phyloP scores from a whole-genome alignment of 2,329 filamentous ascomycete genomes.

The Cordyceps farinosa region DNA sequence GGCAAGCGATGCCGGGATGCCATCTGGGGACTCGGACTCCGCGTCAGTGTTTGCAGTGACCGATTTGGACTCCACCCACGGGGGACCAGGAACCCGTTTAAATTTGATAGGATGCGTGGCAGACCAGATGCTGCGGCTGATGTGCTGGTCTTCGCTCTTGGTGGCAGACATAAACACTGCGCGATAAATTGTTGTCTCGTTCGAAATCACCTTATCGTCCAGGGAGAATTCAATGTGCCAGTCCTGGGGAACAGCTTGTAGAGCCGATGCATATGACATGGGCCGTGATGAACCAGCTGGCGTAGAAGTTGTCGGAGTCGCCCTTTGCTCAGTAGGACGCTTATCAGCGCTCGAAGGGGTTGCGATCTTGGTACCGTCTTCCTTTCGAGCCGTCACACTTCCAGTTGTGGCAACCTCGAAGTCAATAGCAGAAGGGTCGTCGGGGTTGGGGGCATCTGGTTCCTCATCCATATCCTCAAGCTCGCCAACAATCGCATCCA shows the following conservation, averaged over 20 bases:
- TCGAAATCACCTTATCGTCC: slow-evolving; percentile 76
- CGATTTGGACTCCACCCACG: slow-evolving; percentile 67
- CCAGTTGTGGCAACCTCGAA: slow-evolving; percentile 84
- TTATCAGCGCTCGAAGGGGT: slow-evolving; percentile 66
- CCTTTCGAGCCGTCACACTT: slow-evolving; percentile 85
- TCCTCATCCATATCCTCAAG: slow-evolving; percentile 77
- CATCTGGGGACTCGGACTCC: slow-evolving; percentile 52
- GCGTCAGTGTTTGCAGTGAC: slow-evolving; percentile 49
- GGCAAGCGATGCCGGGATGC: slow-evolving; percentile 73
- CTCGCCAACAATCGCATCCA: slow-evolving; percentile 88
- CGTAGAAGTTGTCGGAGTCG: slow-evolving; percentile 43
- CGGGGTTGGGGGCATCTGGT: slow-evolving; percentile 29
- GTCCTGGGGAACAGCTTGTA: slow-evolving; percentile 78
- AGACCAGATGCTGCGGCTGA: slow-evolving; percentile 81
- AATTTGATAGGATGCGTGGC: slow-evolving; percentile 89
- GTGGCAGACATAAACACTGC: slow-evolving; percentile 69
- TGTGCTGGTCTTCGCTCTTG: slow-evolving; percentile 54
- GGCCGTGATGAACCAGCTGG: slow-evolving; percentile 59
- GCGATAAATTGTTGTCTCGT: slow-evolving; percentile 93
- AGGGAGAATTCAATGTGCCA: slow-evolving; percentile 98
- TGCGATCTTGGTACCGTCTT: slow-evolving; percentile 81
- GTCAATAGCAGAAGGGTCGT: slow-evolving; percentile 81
- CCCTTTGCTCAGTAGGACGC: slow-evolving; percentile 37
- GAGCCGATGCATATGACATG: slow-evolving; percentile 79
- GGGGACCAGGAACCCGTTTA: slow-evolving; percentile 77